These are phyloP conservation scores for Trichoderma cornu-damae DNA, from an alignment of 2,329 filamentous ascomycete species.

Conservation along the genomic window DNA sequence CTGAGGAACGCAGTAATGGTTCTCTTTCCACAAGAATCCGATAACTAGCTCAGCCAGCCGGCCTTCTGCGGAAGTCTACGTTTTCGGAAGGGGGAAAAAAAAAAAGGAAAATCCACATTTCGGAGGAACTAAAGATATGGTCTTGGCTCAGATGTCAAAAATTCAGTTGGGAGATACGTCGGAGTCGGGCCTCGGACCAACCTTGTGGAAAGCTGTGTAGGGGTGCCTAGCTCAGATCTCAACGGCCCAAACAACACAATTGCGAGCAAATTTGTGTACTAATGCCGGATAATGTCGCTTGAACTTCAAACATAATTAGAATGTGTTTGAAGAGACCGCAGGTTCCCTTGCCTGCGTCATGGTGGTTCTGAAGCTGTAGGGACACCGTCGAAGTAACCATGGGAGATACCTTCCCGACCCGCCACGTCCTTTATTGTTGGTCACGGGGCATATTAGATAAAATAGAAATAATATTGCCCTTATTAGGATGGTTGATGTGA, in stretches of 20 bases:
- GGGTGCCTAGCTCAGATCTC: slow-evolving; percentile 15
- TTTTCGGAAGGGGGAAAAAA: too few relatives aligned
- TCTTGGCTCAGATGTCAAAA: not conserved
- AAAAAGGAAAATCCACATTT: slow-evolving; percentile 4
- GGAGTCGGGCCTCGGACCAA: slow-evolving; percentile 17
- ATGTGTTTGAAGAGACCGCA: not conserved
- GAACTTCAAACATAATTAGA: not conserved
- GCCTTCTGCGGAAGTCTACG: not conserved
- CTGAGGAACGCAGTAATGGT: not conserved
- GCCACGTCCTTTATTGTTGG: not conserved
- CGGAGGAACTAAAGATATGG: not conserved
- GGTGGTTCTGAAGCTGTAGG: not conserved
- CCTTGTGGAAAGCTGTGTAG: slow-evolving; percentile 11
- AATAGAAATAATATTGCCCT: not conserved
- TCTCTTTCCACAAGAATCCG: slow-evolving; percentile 3
- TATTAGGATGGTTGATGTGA: not conserved
- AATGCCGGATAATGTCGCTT: not conserved
- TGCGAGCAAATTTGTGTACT: too few relatives aligned
- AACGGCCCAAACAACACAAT: slow-evolving; percentile 4
- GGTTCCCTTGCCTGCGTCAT: not conserved
- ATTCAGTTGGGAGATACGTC: not conserved
- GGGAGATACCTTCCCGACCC: not conserved
- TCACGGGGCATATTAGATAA: not conserved
- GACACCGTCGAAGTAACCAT: not conserved
- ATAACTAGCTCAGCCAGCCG: slow-evolving; percentile 2